Percentiles rank a stretch among this genome's conserved stretches.
Conservation (phyloP, 2,329 filamentous ascomycete genomes). For the Aspergillus quadrilineatus region DNA sequence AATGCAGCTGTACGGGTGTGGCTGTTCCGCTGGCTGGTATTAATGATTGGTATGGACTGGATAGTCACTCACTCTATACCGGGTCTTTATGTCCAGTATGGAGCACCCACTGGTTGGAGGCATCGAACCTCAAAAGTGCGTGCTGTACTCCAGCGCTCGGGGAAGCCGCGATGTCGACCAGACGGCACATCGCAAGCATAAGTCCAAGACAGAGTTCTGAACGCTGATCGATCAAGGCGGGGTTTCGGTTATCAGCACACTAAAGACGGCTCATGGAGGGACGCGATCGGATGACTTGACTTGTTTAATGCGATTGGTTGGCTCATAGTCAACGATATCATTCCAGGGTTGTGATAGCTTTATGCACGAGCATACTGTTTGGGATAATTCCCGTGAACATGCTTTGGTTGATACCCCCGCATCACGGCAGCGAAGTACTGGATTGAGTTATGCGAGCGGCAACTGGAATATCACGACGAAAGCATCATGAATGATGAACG, state of each 20-base stretch:
- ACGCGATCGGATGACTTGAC: neutral
- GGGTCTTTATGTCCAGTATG: neutral
- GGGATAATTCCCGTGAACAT: neutral
- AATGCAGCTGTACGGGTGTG: too few relatives aligned
- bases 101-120: neutral
- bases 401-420: too few relatives aligned
- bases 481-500: neutral
- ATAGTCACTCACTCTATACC: too few relatives aligned
- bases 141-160: neutral
- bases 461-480: neutral
- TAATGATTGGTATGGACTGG: too few relatives aligned
- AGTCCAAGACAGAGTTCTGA: neutral
- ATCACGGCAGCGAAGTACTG: neutral
- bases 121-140: neutral
- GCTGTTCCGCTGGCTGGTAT: too few relatives aligned
- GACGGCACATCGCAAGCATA: neutral
- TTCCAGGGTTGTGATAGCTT: neutral
- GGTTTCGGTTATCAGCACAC: neutral
- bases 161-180: neutral
- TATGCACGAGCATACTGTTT: neutral
- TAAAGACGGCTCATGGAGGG: neutral
- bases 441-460: neutral
- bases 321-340: neutral
- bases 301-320: neutral
- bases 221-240: conserved; percentile 1